These are phyloP conservation scores for Pythium plurisporium DNA, from an alignment of 352 stramenopile species.

Conservation along the genomic window DNA sequence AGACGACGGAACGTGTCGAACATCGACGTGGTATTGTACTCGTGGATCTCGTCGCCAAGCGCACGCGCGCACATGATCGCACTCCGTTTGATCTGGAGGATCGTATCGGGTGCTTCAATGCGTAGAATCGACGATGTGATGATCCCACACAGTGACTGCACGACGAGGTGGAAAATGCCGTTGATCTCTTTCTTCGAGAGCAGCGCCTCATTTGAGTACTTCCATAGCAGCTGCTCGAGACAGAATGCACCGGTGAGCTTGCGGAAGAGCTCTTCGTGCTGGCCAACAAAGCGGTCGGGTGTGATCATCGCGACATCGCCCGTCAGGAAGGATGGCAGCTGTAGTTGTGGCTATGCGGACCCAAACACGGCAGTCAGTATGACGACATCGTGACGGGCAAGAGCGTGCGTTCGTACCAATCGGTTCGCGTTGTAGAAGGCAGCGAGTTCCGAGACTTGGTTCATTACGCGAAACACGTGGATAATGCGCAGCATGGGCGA, in stretches of 20 bases:
- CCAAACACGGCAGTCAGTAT: no score
- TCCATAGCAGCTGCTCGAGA: constrained; percentile 67
- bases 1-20: constrained; percentile 67
- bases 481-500: constrained; percentile 70
- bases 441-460: constrained; percentile 62
- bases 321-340: constrained; percentile 65
- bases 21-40: constrained; percentile 61
- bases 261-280: constrained; percentile 80
- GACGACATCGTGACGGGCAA: no score
- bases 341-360: constrained; percentile 50
- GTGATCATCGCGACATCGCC: constrained; percentile 69
- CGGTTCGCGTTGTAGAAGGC: constrained; percentile 79
- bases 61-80: constrained; percentile 55
- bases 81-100: constrained; percentile 66
- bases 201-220: constrained; percentile 64
- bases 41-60: constrained; percentile 67
- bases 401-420: constrained; percentile 28
- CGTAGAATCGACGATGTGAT: constrained; percentile 57
- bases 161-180: constrained; percentile 67
- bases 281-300: constrained; percentile 62
- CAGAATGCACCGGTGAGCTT: constrained; percentile 72
- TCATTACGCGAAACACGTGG: constrained; percentile 71
- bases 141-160: constrained; percentile 74
- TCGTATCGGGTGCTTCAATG: constrained; percentile 44
- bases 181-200: constrained; percentile 82